Evolutionary conservation across 371 early-diverging fungal species (phyloP).

Genomic region (Gilbertella persicaria): DNA sequence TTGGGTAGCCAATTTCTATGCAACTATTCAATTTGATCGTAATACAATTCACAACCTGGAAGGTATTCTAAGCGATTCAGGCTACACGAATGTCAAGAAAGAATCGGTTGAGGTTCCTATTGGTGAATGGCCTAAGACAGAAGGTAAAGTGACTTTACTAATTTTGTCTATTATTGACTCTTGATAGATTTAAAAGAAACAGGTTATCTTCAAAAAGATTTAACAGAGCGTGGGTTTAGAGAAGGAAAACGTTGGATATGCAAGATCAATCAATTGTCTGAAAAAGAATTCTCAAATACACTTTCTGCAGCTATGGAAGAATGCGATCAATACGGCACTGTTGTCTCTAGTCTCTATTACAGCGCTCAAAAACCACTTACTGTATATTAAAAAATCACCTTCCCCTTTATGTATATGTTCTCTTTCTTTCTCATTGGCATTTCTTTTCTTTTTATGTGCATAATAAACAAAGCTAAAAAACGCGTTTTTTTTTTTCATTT

Average conservation of each 20-base stretch:
- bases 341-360: conserved; percentile 6
- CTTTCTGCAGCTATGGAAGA: conserved; percentile 15
- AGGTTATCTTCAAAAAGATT: conserved; percentile 28
- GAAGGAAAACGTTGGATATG: conserved; percentile 21
- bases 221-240: conserved; percentile 18
- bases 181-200: conserved; percentile 23
- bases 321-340: conserved; percentile 13
- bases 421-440: not conserved
- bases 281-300: conserved; percentile 11
- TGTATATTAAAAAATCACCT: not conserved
- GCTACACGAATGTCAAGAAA: conserved; percentile 7
- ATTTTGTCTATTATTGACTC: not conserved
- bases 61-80: conserved; percentile 7
- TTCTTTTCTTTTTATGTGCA: no score
- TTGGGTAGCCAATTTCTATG: conserved; percentile 10
- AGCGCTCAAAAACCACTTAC: conserved; percentile 19
- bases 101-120: conserved; percentile 15
- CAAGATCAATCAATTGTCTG: conserved; percentile 12
- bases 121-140: conserved; percentile 26
- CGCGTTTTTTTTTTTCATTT: no score
- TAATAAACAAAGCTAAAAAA: no score
- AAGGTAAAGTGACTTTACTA: conserved; percentile 11
- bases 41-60: conserved; percentile 6
- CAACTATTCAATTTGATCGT: conserved; percentile 12
- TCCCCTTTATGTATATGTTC: not conserved